phyloP scores from a whole-genome alignment of 2,329 filamentous ascomycete species.

The Passalora sequoiae region DNA sequence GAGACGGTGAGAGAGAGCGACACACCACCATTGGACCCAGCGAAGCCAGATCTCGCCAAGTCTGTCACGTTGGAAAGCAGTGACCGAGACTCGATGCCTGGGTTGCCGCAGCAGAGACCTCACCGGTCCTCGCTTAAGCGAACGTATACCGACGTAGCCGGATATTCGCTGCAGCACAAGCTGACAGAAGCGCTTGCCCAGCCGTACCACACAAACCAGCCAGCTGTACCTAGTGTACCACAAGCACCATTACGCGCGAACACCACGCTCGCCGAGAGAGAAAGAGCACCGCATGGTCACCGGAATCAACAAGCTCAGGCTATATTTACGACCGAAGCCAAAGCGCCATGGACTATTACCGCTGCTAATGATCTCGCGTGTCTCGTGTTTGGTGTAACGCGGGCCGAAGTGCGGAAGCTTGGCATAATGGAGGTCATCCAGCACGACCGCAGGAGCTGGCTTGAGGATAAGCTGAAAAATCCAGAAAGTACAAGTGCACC shows the following conservation, averaged over 20 bases:
- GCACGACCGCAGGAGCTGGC: slow-evolving; percentile 80
- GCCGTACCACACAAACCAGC: slow-evolving; percentile 63
- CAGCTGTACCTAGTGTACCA: slow-evolving; percentile 38
- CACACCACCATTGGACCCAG: slow-evolving; percentile 7
- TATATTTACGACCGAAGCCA: slow-evolving; percentile 92
- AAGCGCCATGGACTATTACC: slow-evolving; percentile 89
- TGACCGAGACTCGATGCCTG: slow-evolving; percentile 23
- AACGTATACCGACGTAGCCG: slow-evolving; percentile 78
- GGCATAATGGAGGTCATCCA: slow-evolving; percentile 93
- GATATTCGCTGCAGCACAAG: slow-evolving; percentile 71
- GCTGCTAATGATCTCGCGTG: slow-evolving; percentile 95
- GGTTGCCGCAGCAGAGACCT: slow-evolving; percentile 41
- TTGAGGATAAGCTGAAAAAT: slow-evolving; percentile 75
- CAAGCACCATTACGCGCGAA: slow-evolving; percentile 32
- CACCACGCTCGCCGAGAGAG: slow-evolving; percentile 34
- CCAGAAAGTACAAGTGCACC: slow-evolving; percentile 43
- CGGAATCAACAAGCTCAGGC: slow-evolving; percentile 91
- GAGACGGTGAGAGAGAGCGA: slow-evolving; percentile 10
- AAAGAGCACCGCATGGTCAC: slow-evolving; percentile 65
- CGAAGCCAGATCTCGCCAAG: slow-evolving; percentile 10
- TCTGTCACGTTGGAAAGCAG: background rate
- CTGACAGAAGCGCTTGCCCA: slow-evolving; percentile 80
- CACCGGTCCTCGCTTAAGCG: slow-evolving; percentile 57
- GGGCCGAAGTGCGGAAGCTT: slow-evolving; percentile 86
- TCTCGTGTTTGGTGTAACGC: slow-evolving; percentile 97